These are phyloP conservation scores for Cyclotella cryptica DNA, from an alignment of 108 stramenopile species.

Conservation along the genomic window DNA sequence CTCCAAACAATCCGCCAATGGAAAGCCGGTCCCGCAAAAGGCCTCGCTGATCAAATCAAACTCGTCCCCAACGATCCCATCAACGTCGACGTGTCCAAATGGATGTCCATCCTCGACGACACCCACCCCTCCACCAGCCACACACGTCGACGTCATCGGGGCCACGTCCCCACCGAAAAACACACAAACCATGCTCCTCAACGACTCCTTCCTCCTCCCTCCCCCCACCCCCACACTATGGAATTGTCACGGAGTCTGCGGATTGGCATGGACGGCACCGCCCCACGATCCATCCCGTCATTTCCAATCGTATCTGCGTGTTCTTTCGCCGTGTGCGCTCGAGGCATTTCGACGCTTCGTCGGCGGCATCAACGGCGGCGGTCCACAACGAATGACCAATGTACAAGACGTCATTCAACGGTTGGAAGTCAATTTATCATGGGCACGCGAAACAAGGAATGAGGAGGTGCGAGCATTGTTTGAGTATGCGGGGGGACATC, in stretches of 20 bases:
- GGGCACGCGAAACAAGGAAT: no score
- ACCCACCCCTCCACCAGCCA: background rate
- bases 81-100: constrained; percentile 47
- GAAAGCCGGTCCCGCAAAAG: background rate
- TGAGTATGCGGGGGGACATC: constrained; percentile 44
- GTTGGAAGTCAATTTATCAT: constrained; percentile 41
- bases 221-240: constrained; percentile 31
- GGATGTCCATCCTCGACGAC: constrained; percentile 15
- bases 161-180: no score
- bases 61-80: constrained; percentile 39
- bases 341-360: constrained; percentile 20
- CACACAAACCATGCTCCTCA: constrained; percentile 46
- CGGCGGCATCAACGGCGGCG: background rate
- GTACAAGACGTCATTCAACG: constrained; percentile 44
- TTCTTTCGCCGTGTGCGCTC: constrained; percentile 28
- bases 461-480: constrained; percentile 29
- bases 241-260: constrained; percentile 37
- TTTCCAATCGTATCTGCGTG: constrained; percentile 42
- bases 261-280: constrained; percentile 42
- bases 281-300: constrained; percentile 17
- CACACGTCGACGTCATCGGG: no score
- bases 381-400: constrained; percentile 12
- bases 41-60: constrained; percentile 5
- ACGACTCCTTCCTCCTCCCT: constrained; percentile 39
- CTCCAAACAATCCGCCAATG: background rate